Conservation (phyloP, 139 green algal species). For the Picochlorum sp. region DNA sequence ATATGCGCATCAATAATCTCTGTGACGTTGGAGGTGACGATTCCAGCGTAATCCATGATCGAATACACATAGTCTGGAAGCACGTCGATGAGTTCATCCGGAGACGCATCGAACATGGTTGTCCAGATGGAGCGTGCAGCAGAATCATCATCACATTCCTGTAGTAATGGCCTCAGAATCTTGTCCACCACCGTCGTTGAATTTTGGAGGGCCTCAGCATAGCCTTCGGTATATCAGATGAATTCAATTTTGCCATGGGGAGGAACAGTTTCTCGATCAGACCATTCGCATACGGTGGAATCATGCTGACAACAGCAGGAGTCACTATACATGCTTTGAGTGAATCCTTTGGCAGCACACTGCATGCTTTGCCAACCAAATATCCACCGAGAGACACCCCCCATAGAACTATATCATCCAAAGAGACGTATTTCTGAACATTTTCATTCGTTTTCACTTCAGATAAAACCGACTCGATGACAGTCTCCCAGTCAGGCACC, state of each 20-base stretch:
- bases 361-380: background rate
- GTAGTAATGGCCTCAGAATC: background rate
- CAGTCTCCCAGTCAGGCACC: background rate
- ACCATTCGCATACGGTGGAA: background rate
- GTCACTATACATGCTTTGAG: background rate
- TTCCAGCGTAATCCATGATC: background rate
- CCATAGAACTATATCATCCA: background rate
- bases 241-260: background rate
- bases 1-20: background rate
- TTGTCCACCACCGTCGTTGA: background rate
- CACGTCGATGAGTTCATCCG: background rate
- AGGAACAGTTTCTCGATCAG: background rate
- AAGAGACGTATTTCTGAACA: background rate
- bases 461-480: background rate
- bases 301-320: background rate
- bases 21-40: background rate
- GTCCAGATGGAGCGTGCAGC: background rate
- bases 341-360: background rate
- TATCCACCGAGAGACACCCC: conserved; percentile 2
- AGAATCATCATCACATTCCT: background rate
- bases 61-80: background rate
- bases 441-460: background rate
- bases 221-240: background rate
- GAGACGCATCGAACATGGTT: background rate
- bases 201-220: background rate